These are phyloP conservation scores for Venturia nashicola DNA, from an alignment of 2,329 filamentous ascomycete genomes.

Conservation along the genomic window DNA sequence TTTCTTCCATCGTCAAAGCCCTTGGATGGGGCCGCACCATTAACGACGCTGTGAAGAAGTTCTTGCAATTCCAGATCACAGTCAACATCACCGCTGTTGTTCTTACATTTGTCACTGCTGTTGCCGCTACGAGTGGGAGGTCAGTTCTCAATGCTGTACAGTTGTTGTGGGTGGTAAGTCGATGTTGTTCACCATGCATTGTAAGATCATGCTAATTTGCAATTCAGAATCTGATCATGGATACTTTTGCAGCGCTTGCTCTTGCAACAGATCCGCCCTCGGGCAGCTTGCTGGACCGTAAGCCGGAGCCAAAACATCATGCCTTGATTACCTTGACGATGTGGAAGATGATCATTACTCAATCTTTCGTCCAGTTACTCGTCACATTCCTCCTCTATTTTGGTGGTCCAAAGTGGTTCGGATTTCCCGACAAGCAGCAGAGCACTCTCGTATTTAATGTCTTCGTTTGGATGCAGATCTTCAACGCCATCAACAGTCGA, in stretches of 20 bases:
- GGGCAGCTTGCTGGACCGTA: conserved; percentile 66
- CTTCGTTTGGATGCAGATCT: conserved; percentile 99
- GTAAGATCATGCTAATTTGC: neutral
- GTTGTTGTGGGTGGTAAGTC: conserved; percentile 63
- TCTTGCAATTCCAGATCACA: conserved; percentile 56
- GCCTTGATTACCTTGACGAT: conserved; percentile 77
- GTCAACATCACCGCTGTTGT: conserved; percentile 88
- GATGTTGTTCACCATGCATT: neutral
- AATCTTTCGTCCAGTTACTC: conserved; percentile 75
- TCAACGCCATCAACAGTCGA: conserved; percentile 96
- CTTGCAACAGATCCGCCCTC: conserved; percentile 85
- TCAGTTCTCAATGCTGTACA: conserved; percentile 83
- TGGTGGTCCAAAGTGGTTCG: conserved; percentile 49
- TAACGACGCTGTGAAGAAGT: conserved; percentile 31
- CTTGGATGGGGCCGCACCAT: conserved; percentile 57
- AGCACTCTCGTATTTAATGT: conserved; percentile 90
- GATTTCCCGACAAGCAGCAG: conserved; percentile 36
- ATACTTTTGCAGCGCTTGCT: conserved; percentile 81
- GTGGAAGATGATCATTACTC: conserved; percentile 99
- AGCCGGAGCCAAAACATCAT: conserved; percentile 63
- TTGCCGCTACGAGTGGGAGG: conserved; percentile 53
- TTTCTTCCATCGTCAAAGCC: conserved; percentile 74
- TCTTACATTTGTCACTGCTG: conserved; percentile 77
- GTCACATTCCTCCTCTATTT: conserved; percentile 77
- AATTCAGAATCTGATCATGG: conserved; percentile 76